Evolutionary conservation across 1,139 yeast species (phyloP).

Genomic region (Meyerozyma elateridarum): DNA sequence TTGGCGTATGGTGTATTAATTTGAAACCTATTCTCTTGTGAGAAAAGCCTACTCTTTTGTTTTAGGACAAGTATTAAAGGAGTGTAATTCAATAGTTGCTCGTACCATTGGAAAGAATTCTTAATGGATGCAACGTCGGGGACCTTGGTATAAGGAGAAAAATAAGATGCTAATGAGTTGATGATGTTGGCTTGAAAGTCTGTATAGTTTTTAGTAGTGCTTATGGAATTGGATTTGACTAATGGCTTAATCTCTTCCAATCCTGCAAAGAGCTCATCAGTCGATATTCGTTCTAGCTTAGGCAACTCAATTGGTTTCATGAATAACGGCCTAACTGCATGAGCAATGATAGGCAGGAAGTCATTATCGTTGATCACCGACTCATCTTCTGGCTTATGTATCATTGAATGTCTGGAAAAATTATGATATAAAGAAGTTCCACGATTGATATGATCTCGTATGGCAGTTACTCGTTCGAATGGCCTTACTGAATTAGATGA

Average conservation of each 20-base stretch:
- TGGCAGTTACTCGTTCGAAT: conserved; percentile 11
- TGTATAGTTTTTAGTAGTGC: conserved; percentile 15
- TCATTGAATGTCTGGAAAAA: conserved; percentile 18
- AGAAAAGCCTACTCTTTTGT: conserved; percentile 26
- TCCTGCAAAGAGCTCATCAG: conserved; percentile 14
- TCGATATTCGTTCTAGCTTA: conserved; percentile 12
- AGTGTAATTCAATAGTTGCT: conserved; percentile 21
- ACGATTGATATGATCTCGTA: conserved; percentile 9
- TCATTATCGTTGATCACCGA: conserved; percentile 16
- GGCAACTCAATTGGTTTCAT: conserved; percentile 14
- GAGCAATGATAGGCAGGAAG: conserved; percentile 19
- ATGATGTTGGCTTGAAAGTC: conserved; percentile 21
- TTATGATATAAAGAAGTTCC: conserved; percentile 14
- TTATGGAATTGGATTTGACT: conserved; percentile 11
- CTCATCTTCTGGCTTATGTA: conserved; percentile 15
- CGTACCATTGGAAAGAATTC: conserved; percentile 28
- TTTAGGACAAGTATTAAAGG: conserved; percentile 31
- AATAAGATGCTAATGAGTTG: conserved; percentile 20
- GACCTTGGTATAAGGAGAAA: conserved; percentile 15
- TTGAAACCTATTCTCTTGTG: conserved; percentile 23
- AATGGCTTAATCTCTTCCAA: conserved; percentile 9
- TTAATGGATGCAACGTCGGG: conserved; percentile 12
- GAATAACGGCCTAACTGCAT: conserved; percentile 17
- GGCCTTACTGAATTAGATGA: conserved; percentile 9
- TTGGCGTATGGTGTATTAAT: conserved; percentile 20